Conservation (phyloP, 164 flowering plant species). For the Vitis labrusca region DNA sequence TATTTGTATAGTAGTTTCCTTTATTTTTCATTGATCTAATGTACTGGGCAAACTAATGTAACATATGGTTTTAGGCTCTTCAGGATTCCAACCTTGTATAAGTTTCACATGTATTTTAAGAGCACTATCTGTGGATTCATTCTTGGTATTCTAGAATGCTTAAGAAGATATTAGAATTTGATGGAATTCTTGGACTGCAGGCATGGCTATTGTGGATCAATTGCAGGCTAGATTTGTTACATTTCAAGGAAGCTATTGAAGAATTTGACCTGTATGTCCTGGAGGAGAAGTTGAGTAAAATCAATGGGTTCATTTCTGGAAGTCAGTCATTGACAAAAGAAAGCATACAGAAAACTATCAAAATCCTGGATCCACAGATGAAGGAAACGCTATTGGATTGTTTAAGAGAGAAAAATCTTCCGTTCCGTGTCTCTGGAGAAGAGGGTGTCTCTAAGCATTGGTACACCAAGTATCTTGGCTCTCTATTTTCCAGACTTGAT, state of each 20-base stretch:
- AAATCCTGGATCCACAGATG: constrained; percentile 39
- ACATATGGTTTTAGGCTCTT: neutral
- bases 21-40: neutral
- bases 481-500: constrained; percentile 25
- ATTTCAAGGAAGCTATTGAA: constrained; percentile 32
- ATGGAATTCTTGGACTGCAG: constrained; percentile 34
- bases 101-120: neutral
- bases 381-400: constrained; percentile 55
- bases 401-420: constrained; percentile 33
- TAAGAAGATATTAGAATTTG: neutral
- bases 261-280: constrained; percentile 24
- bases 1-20: too few relatives aligned
- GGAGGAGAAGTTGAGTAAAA: constrained; percentile 20
- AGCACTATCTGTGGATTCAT: neutral
- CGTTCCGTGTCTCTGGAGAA: constrained; percentile 37
- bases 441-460: constrained; percentile 35
- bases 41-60: neutral
- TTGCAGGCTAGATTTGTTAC: constrained; percentile 44
- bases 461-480: constrained; percentile 35
- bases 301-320: constrained; percentile 16
- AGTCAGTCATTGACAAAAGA: constrained; percentile 19
- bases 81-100: neutral
- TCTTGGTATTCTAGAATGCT: neutral
- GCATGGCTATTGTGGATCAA: constrained; percentile 48
- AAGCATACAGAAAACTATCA: constrained; percentile 32